Base-by-base conservation (phyloP, 1,139 yeast species). In the Candida buenavistaensis region DNA sequence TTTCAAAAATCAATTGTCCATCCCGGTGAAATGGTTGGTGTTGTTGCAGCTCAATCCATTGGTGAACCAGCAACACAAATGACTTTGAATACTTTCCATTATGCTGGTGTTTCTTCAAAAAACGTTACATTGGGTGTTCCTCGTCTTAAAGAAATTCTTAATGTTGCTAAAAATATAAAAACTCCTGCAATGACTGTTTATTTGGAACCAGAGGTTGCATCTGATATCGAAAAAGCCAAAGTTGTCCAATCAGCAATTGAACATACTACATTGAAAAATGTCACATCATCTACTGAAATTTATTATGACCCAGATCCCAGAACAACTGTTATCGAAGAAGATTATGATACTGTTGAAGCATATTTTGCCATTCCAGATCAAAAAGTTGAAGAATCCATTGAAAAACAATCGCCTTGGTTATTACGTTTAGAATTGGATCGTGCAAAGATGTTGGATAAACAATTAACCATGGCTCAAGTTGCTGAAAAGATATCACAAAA, bases 21-120 rank as follows among this genome's bases (percentile, higher is more conserved):
- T 49, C 97, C 99, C 8, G 99, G 99, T 73, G 98, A 92, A 62
- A 92, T 92, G 98, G 98, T 94, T 40, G 99, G 99, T 72, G 32
- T 30, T 11, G 23, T 30, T 16, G 27, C 98, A 37, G 98, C 99
- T 1, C 99, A 92, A 70, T 89, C 97, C 30, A 92, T 92, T 69
- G 99, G 99, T 72, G 99, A 92, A 63, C 99, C 99, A 34, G 98
- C 98, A 17, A 92, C 99, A 17, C 99, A 92, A 67, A 92, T 92
- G 99, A 92, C 99, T 0, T 78, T 92, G 67, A 92, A 92, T 60
- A 92, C 99, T 51, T 94, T 94, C 96, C 99, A 94, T 74, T 94
- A 90, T 74, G 99, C 99, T 20, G 99, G 99, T 85, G 98, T 94
- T 44, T 92, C 97, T 26, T 90, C 97, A 8, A 94, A 92, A 82